Evolutionary conservation across 805 yeast species (phyloP), one percentile per base, ranked within the genome.

Genomic region (Saturnispora besseyi): DNA sequence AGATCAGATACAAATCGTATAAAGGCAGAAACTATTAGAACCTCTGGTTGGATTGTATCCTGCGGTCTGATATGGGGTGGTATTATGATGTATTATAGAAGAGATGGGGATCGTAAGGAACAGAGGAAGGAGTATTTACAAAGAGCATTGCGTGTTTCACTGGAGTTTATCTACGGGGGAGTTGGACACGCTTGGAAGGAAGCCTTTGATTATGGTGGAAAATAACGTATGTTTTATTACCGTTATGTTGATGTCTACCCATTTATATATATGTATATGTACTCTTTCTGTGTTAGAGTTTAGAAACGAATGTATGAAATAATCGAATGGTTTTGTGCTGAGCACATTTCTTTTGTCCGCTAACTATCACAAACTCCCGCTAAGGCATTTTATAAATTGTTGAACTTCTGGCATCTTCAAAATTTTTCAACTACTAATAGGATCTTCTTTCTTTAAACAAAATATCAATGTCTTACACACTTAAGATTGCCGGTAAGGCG

Each of bases 401-500:
- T 26, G 30, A 31, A 15, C 8, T 42, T n/a, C 31, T 15, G 10
- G 8, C 38, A 13, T 28, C 30, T 37, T 29, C 43, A 44, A 44
- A 24, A 31, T 15, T 44, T 43, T 34, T 28, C 30, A 36, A 21
- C 8, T 37, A 13, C 5, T 36, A 13, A 13, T 12, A 12, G 21
- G n/a, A n/a, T 15, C 34, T 18, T 41, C 32, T 15, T 10, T 48
- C 12, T 29, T 15, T 43, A n/a, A 38, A 38, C 30, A 38, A 38
- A 34, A 9, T 12, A 59, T 18, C 18, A 18, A 18, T 59, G 76
- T 68, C 78, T 62, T 69, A 72, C 49, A 62, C 68, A 30, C 72
- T 90, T 54, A 75, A 81, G 51, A 69, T 90, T 56, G 96, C 96
- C 51, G 88, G 87, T 50, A 90, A 88, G 73, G 95, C 96, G 5